phyloP scores from a whole-genome alignment of 2,329 filamentous ascomycete species.

The Verticillium longisporum region DNA sequence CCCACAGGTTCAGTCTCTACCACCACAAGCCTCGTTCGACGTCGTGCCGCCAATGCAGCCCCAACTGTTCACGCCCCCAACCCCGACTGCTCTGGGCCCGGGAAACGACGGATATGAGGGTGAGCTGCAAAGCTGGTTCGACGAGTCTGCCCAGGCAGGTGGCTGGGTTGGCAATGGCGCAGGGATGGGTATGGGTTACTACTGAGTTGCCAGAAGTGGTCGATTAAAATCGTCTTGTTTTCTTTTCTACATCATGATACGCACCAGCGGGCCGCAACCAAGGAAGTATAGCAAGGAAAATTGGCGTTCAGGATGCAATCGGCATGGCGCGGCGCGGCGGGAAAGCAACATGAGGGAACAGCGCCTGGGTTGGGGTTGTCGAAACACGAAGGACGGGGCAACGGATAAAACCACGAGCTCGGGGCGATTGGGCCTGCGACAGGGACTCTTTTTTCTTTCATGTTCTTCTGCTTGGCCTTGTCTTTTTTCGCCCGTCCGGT shows the following conservation, averaged over 20 bases:
- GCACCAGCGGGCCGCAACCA: not conserved
- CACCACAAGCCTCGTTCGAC: slow-evolving; percentile 14
- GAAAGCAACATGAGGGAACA: not conserved
- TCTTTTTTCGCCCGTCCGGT: not conserved
- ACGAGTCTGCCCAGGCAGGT: slow-evolving; percentile 6
- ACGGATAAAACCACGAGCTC: not conserved
- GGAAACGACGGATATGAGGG: slow-evolving; percentile 37
- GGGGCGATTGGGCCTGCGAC: not conserved
- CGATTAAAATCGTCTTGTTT: not conserved
- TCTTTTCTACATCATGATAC: too few species aligned
- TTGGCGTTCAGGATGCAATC: not conserved
- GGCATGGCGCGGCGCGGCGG: not conserved
- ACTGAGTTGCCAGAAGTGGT: not conserved
- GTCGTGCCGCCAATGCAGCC: slow-evolving; percentile 4
- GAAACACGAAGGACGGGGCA: not conserved
- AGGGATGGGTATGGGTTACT: not conserved
- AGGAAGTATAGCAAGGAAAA: not conserved
- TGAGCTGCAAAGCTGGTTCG: slow-evolving; percentile 29
- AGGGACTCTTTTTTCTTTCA: not conserved
- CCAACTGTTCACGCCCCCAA: slow-evolving; percentile 11
- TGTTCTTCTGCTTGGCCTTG: not conserved
- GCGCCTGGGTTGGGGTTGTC: not conserved
- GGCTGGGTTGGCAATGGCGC: slow-evolving; percentile 9
- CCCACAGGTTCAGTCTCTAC: not conserved
- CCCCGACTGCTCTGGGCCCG: slow-evolving; percentile 19